These are phyloP conservation scores for Cryptococcus sp. DNA, from an alignment of 1,284 basidiomycete genomes.

Conservation along the genomic window DNA sequence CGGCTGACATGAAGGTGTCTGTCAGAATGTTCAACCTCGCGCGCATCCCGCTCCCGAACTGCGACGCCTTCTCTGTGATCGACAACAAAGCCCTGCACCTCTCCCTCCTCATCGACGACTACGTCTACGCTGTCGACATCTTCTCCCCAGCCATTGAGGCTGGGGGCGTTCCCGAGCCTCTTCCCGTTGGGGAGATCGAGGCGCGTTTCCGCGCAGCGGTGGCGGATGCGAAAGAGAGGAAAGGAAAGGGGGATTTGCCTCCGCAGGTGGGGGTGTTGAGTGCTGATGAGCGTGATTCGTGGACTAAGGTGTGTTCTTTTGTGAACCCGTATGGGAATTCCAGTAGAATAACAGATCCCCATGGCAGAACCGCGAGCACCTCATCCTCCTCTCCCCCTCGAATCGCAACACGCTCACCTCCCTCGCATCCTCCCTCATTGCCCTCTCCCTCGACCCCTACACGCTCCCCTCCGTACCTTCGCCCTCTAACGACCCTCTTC, in stretches of 20 bases:
- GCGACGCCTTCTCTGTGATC: conserved; percentile 61
- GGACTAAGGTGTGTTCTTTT: conserved; percentile 65
- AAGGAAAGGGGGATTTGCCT: conserved; percentile 58
- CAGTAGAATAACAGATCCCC: conserved; percentile 28
- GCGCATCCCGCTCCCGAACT: conserved; percentile 64
- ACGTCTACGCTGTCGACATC: conserved; percentile 75
- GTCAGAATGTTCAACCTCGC: conserved; percentile 69
- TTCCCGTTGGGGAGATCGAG: conserved; percentile 62
- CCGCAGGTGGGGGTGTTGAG: conserved; percentile 69
- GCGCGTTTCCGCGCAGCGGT: conserved; percentile 63
- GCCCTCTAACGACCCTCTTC: conserved; percentile 52
- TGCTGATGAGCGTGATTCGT: conserved; percentile 75
- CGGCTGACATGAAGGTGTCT: neutral
- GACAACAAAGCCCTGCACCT: conserved; percentile 61
- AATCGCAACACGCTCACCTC: conserved; percentile 62
- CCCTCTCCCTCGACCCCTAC: conserved; percentile 59
- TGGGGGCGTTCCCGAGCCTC: conserved; percentile 36
- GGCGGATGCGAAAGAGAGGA: conserved; percentile 61
- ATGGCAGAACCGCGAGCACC: conserved; percentile 64
- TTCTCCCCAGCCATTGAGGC: conserved; percentile 51
- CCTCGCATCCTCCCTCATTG: conserved; percentile 73
- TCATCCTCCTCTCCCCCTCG: conserved; percentile 63
- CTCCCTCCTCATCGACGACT: conserved; percentile 72
- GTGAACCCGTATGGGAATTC: neutral
- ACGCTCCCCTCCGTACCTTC: conserved; percentile 48